Evolutionary conservation across 371 early-diverging fungal species (phyloP), one percentile per base, ranked within the genome.

Genomic region (Mortierella sp.): DNA sequence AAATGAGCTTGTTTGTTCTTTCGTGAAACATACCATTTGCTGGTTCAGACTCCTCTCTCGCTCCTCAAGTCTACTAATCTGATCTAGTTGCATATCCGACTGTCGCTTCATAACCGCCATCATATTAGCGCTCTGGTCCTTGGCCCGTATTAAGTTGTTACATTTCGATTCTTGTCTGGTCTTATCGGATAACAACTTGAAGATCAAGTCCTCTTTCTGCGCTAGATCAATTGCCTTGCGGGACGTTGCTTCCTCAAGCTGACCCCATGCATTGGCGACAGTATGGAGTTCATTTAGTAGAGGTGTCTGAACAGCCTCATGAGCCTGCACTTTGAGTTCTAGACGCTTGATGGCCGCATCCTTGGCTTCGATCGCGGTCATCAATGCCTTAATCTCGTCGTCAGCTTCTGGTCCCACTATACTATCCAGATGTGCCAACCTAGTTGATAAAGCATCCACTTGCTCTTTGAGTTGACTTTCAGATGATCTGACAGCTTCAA

Each of bases 1-100:
- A 10, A 58, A 15, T 11, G 7, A 32, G 11, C 58, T 28, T 28
- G 28, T 5, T 10, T 21, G 32, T 58, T 15, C n/a, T 28, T 7
- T 58, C 48, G 15, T 47, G 22, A 21, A 33, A 41, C 63, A 2
- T 72, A 77, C 77, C 79, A 95, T 80, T 83, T 95, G 95, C 58
- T 82, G 85, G 22, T 84, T 85, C 21, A 94, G 74, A 21, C 82
- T 84, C 71, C 91, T 91, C 72, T 95, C 96, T 38, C 89, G 89
- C 64, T 95, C 95, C 68, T 95, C 94, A n/a, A 93, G 76, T 48
- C 87, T 88, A 55, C 90, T 88, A 59, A 95, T 93, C 74, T 91
- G 90, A 58, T 94, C 96, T 73, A 94, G 83, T 80, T 95, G 96
- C 86, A 93, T 94, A 64, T 94, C 93, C 32, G 91, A 91, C 83